A percentile compares a stretch with the other conserved stretches of the same genome.
phyloP scores from a whole-genome alignment of 2,329 filamentous ascomycete genomes.

The Sporothrix phasma region DNA sequence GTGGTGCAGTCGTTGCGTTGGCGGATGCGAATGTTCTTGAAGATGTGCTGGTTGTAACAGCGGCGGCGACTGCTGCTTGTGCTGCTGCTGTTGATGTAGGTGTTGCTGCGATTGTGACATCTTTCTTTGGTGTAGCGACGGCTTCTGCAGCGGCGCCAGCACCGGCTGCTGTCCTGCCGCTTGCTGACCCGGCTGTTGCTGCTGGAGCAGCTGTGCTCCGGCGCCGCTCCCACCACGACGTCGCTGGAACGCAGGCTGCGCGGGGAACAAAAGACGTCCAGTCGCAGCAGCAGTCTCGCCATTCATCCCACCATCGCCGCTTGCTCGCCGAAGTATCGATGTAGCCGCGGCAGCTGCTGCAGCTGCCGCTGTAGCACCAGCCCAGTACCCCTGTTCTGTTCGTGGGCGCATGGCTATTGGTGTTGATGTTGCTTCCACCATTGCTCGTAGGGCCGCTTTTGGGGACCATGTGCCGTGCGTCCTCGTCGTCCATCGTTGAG shows the following conservation, averaged over 20 bases:
- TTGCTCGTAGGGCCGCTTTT: not conserved
- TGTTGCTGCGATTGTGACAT: not conserved
- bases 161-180: not conserved
- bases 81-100: not conserved
- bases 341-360: conserved; percentile 7
- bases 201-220: not conserved
- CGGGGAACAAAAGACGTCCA: conserved; percentile 1
- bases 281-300: conserved; percentile 19
- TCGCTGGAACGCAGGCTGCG: not conserved
- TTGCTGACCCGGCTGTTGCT: not conserved
- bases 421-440: not conserved
- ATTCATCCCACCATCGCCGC: conserved; percentile 11
- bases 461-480: conserved; percentile 53
- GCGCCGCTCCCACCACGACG: not conserved
- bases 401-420: not conserved
- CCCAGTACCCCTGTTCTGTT: not conserved
- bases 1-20: not conserved
- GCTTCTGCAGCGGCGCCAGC: not conserved
- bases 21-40: not conserved
- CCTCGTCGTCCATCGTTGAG: conserved; percentile 78
- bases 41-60: not conserved
- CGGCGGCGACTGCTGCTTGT: not conserved
- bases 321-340: not conserved
- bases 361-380: not conserved
- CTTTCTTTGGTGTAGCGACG: not conserved